phyloP scores from a whole-genome alignment of 768 basidiomycete species.

The Collybia sp. region DNA sequence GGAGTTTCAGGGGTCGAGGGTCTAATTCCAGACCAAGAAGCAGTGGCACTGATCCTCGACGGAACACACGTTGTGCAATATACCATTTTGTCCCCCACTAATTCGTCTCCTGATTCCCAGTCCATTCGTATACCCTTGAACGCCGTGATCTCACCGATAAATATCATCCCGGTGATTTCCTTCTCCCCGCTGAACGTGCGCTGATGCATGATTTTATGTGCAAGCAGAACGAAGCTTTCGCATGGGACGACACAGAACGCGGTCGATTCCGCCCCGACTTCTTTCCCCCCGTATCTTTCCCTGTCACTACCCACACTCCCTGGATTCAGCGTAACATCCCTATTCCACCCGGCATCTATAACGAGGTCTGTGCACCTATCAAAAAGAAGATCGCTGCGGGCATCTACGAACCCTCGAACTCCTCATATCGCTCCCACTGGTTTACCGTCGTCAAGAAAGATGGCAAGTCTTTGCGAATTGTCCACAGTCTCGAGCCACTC shows the following conservation, averaged over 20 bases:
- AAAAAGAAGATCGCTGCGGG: slow-evolving; percentile 27
- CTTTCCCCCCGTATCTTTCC: slow-evolving; percentile 26
- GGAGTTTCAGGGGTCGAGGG: too few species aligned
- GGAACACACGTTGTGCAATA: too few species aligned
- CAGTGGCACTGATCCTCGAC: too few species aligned
- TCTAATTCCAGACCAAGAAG: too few species aligned
- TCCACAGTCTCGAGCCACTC: slow-evolving; percentile 32
- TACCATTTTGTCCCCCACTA: too few species aligned
- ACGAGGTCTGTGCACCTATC: slow-evolving; percentile 22
- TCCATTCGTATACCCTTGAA: slow-evolving; percentile 21
- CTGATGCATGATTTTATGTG: slow-evolving; percentile 26
- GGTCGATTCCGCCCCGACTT: slow-evolving; percentile 27
- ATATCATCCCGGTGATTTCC: slow-evolving; percentile 13
- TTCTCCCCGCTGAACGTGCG: slow-evolving; percentile 23
- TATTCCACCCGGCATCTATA: slow-evolving; percentile 20
- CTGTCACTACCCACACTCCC: slow-evolving; percentile 26
- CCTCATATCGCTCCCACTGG: slow-evolving; percentile 30
- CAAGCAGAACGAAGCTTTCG: slow-evolving; percentile 26
- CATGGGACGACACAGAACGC: slow-evolving; percentile 31
- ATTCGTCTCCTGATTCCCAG: too few species aligned
- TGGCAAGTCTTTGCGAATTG: slow-evolving; percentile 22
- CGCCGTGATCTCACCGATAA: slow-evolving; percentile 9
- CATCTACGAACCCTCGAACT: slow-evolving; percentile 29
- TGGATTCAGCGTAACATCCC: slow-evolving; percentile 24
- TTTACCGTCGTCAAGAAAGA: slow-evolving; percentile 29